phyloP scores from a whole-genome alignment of 73 alveolate species.

The Symbiodinium pilosum region DNA sequence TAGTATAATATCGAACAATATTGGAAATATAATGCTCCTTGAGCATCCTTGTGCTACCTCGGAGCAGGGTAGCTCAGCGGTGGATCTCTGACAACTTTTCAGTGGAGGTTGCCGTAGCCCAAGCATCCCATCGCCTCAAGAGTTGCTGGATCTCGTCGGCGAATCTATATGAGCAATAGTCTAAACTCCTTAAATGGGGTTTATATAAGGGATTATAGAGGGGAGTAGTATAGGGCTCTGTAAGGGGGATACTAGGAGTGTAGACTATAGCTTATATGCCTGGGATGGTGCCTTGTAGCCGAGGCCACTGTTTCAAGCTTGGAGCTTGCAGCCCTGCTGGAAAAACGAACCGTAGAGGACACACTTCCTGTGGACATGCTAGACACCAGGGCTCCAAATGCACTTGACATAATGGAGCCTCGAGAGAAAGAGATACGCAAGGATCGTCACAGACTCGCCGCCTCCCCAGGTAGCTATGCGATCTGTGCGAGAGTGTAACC shows the following conservation, averaged over 20 bases:
- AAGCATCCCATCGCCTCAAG: background rate
- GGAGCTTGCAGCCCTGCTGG: slow-evolving; percentile 66
- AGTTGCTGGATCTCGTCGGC: background rate
- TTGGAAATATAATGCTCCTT: no score
- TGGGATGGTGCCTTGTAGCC: no score
- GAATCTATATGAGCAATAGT: background rate
- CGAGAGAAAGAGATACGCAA: background rate
- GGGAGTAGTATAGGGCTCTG: no score
- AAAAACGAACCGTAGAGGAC: slow-evolving; percentile 38
- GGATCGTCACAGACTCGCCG: slow-evolving; percentile 75
- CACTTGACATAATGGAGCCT: no score
- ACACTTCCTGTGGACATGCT: background rate
- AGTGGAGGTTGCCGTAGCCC: slow-evolving; percentile 33
- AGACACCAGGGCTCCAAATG: no score
- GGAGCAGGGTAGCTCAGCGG: slow-evolving; percentile 63
- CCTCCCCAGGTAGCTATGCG: background rate
- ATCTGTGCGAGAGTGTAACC: no score
- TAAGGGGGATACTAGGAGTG: no score
- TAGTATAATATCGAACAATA: no score
- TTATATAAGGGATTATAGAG: no score
- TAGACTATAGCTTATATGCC: no score
- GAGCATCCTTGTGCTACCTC: background rate
- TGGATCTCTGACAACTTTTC: slow-evolving; percentile 50
- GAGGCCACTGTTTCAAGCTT: slow-evolving; percentile 43
- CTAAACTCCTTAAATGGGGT: no score